Evolutionary conservation across 2,329 filamentous ascomycete species (phyloP).

Genomic region (Penicillium sp.): DNA sequence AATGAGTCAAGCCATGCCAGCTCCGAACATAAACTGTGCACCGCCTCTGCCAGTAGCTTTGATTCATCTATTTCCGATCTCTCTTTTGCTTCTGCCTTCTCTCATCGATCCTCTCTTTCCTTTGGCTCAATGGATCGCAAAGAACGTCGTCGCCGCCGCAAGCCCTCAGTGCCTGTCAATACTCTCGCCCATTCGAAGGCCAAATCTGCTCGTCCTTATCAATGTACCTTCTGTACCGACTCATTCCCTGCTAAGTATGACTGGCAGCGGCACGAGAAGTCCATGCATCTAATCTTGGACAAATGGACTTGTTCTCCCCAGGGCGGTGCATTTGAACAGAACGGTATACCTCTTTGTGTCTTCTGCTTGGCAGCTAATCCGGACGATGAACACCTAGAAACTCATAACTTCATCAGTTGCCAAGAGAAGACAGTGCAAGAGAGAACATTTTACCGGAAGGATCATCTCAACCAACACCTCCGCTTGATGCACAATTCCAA

Average conservation of each 20-base stretch:
- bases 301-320: slow-evolving; percentile 60
- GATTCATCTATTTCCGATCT: slow-evolving; percentile 56
- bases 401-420: slow-evolving; percentile 58
- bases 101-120: slow-evolving; percentile 55
- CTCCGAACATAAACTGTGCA: slow-evolving; percentile 49
- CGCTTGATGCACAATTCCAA: slow-evolving; percentile 59
- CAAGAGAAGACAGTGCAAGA: slow-evolving; percentile 60
- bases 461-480: slow-evolving; percentile 61
- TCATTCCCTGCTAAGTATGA: slow-evolving; percentile 58
- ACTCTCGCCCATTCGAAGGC: slow-evolving; percentile 42
- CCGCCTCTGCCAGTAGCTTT: slow-evolving; percentile 54
- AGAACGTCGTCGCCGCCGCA: slow-evolving; percentile 56
- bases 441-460: slow-evolving; percentile 61
- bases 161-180: slow-evolving; percentile 44
- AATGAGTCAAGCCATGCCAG: slow-evolving; percentile 53
- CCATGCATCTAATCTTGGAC: slow-evolving; percentile 55
- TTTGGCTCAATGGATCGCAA: slow-evolving; percentile 58
- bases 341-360: slow-evolving; percentile 54
- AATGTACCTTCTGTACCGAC: slow-evolving; percentile 59
- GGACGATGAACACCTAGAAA: slow-evolving; percentile 55
- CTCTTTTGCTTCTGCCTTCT: slow-evolving; percentile 56
- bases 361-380: slow-evolving; percentile 58
- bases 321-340: slow-evolving; percentile 51
- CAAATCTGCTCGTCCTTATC: slow-evolving; percentile 49
- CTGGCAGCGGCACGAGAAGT: slow-evolving; percentile 60